Conservation (phyloP, 257 asterid genomes). For the Ilex aquifolium region DNA sequence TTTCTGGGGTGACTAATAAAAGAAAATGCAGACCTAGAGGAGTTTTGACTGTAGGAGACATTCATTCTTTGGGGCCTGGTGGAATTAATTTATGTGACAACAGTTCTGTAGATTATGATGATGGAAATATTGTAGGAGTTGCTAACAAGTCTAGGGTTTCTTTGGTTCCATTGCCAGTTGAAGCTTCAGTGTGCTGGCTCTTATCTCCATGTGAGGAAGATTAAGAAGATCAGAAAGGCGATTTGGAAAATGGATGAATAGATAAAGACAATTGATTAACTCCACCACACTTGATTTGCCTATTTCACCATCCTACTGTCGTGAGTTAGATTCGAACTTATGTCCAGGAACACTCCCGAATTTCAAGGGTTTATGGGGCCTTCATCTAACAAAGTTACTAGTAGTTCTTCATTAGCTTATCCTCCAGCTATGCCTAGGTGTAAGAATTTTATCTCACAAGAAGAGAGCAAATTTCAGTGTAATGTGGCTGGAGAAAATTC, state of each 20-base stretch:
- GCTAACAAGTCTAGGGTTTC: slow-evolving; percentile 23
- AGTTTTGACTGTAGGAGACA: slow-evolving; percentile 42
- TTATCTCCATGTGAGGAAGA: slow-evolving; percentile 38
- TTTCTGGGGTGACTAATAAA: slow-evolving; percentile 70
- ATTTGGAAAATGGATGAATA: slow-evolving; percentile 1
- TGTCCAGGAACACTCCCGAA: slow-evolving; percentile 17
- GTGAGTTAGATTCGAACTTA: slow-evolving; percentile 26
- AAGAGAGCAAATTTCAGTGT: slow-evolving; percentile 7
- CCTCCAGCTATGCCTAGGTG: slow-evolving; percentile 12
- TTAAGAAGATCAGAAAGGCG: slow-evolving; percentile 17
- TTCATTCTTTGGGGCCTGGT: slow-evolving; percentile 17
- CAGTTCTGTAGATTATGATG: slow-evolving; percentile 7
- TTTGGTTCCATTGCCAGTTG: slow-evolving; percentile 49
- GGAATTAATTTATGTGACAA: slow-evolving; percentile 12
- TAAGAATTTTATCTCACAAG: slow-evolving; percentile 4
- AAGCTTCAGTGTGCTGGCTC: slow-evolving; percentile 61
- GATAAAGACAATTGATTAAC: slow-evolving; percentile 9
- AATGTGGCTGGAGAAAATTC: slow-evolving; percentile 21
- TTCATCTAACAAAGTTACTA: slow-evolving; percentile 11
- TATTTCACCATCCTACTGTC: slow-evolving; percentile 27
- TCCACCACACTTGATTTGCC: slow-evolving; percentile 15
- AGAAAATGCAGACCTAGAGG: slow-evolving; percentile 77
- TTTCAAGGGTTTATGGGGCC: slow-evolving; percentile 10
- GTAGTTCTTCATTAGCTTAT: slow-evolving; percentile 7
- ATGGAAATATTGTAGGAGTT: slow-evolving; percentile 5